Percentiles rank a stretch among this genome's conserved stretches.
Conservation (phyloP, 2,329 filamentous ascomycete species). For the Paracoccidioides lutzii region DNA sequence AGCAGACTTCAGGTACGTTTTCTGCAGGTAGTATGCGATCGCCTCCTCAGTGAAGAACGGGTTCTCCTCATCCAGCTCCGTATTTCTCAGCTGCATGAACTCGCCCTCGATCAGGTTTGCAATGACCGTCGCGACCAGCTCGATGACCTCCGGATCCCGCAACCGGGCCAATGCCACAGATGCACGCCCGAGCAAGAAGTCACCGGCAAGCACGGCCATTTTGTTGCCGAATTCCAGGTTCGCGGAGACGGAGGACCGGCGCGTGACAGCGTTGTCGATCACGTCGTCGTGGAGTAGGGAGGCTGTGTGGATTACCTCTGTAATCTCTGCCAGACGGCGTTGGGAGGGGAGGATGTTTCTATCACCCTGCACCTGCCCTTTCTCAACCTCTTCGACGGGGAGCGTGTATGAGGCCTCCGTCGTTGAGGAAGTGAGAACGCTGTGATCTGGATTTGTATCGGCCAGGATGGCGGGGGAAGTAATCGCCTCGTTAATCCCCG, state of each 20-base stretch:
- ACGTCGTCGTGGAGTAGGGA: slow-evolving; percentile 97
- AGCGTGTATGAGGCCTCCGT: slow-evolving; percentile 16
- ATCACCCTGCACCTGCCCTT: slow-evolving; percentile 6
- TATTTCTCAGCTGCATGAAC: slow-evolving; percentile 99
- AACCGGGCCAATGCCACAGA: slow-evolving; percentile 86
- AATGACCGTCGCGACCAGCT: slow-evolving; percentile 89
- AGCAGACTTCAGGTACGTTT: slow-evolving; percentile 95
- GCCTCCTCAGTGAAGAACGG: slow-evolving; percentile 81
- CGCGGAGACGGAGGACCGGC: slow-evolving; percentile 72
- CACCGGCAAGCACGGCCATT: slow-evolving; percentile 95
- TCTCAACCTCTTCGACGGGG: slow-evolving; percentile 19
- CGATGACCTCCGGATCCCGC: slow-evolving; percentile 84
- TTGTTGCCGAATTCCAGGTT: slow-evolving; percentile 98
- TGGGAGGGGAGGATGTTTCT: slow-evolving; percentile 72
- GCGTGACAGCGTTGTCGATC: slow-evolving; percentile 79
- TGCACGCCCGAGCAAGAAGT: slow-evolving; percentile 84
- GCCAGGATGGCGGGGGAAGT: slow-evolving; percentile 51
- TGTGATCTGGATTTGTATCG: slow-evolving; percentile 64
- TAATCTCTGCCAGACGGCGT: slow-evolving; percentile 84
- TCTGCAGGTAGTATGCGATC: slow-evolving; percentile 86
- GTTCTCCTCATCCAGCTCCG: slow-evolving; percentile 69
- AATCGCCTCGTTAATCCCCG: slow-evolving; percentile 47
- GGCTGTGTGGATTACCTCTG: slow-evolving; percentile 92
- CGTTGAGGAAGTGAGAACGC: slow-evolving; percentile 41
- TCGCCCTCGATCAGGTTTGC: slow-evolving; percentile 96